A percentile compares a stretch with the other conserved stretches of the same genome.
Conservation (phyloP, 306 rosid genomes). For the Lupinus albus region DNA sequence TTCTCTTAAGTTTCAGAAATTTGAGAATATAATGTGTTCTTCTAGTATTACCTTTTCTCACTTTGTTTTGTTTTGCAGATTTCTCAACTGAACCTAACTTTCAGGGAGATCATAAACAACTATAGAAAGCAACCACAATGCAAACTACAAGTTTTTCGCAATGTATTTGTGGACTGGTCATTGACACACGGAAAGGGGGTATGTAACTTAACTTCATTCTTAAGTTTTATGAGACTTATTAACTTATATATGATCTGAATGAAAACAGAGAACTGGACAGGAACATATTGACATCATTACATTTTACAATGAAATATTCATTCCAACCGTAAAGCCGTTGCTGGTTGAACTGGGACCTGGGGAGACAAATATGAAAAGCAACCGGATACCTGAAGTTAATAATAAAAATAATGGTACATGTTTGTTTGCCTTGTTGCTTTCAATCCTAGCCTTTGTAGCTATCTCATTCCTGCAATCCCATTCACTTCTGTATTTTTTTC, state of each 20-base stretch:
- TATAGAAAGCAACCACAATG: constrained; percentile 95
- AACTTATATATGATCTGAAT: constrained; percentile 46
- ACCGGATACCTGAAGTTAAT: constrained; percentile 65
- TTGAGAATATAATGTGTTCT: constrained; percentile 19
- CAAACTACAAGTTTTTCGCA: constrained; percentile 88
- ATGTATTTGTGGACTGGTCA: constrained; percentile 87
- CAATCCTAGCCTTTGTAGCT: constrained; percentile 13
- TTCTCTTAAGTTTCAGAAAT: constrained; percentile 28
- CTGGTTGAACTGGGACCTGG: constrained; percentile 92
- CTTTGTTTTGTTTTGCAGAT: constrained; percentile 67
- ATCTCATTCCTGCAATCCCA: constrained; percentile 30
- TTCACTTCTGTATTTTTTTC: constrained; percentile 37
- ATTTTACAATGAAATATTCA: constrained; percentile 84
- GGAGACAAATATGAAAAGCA: constrained; percentile 56
- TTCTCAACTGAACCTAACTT: constrained; percentile 83
- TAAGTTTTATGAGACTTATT: constrained; percentile 32
- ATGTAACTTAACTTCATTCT: constrained; percentile 35
- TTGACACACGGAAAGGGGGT: constrained; percentile 77
- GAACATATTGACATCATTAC: constrained; percentile 90
- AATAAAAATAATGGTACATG: constrained; percentile 66
- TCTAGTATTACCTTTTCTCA: constrained; percentile 36
- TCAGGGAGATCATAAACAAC: constrained; percentile 83
- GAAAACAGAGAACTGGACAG: constrained; percentile 70
- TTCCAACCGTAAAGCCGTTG: constrained; percentile 84
- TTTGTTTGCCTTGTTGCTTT: constrained; percentile 25